phyloP scores from a whole-genome alignment of 2,329 filamentous ascomycete genomes.

The Penicillium occitanis region DNA sequence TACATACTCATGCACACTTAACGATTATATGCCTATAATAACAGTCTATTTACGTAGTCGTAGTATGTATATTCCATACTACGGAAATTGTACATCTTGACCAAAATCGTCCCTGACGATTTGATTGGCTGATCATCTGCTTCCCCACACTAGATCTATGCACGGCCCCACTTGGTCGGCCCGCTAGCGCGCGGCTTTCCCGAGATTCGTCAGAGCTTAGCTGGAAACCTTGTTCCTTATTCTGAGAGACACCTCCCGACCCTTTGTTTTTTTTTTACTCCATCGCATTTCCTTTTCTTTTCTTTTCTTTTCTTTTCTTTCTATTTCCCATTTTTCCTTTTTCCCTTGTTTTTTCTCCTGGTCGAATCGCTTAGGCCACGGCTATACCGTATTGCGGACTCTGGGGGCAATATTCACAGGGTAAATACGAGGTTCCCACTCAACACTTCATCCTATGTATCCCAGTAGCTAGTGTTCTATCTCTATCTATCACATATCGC shows the following conservation, averaged over 20 bases:
- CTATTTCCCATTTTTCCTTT: neutral
- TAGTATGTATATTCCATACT: neutral
- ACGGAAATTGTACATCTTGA: neutral
- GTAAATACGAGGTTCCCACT: slow-evolving; percentile 7
- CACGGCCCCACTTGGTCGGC: neutral
- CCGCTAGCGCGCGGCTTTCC: slow-evolving; percentile 22
- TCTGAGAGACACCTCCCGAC: neutral
- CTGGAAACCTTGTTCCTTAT: neutral
- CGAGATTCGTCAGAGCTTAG: slow-evolving; percentile 18
- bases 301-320: neutral
- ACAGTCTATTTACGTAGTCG: neutral
- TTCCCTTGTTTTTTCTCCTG: neutral
- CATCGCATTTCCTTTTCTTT: neutral
- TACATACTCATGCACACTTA: neutral
- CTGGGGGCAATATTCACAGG: neutral
- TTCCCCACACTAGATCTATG: neutral
- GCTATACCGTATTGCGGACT: neutral
- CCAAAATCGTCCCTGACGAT: neutral
- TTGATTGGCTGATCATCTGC: neutral
- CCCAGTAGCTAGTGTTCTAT: neutral
- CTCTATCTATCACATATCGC: slow-evolving; percentile 4
- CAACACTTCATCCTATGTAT: neutral
- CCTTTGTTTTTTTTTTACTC: neutral
- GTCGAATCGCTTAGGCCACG: neutral
- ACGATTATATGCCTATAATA: neutral